phyloP scores from a whole-genome alignment of 306 rosid genomes.

The Canavalia ensiformis region DNA sequence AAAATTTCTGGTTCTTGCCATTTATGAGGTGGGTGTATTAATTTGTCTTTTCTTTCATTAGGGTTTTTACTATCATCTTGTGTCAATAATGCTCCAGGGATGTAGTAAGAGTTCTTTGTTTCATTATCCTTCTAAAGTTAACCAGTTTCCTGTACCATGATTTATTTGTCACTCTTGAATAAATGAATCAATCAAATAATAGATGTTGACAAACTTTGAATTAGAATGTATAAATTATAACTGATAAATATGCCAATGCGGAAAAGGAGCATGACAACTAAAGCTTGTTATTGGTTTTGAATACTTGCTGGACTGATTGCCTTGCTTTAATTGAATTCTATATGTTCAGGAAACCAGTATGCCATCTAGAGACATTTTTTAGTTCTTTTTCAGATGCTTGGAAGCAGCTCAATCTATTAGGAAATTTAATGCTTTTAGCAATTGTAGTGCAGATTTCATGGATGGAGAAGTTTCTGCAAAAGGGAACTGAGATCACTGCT shows the following conservation, averaged over 20 bases:
- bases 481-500: constrained; percentile 86
- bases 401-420: constrained; percentile 14
- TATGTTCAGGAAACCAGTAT: constrained; percentile 24
- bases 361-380: constrained; percentile 15
- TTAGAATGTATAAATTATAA: constrained; percentile 10
- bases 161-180: constrained; percentile 35
- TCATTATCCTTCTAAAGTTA: constrained; percentile 19
- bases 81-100: not conserved
- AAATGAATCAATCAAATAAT: constrained; percentile 19
- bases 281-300: constrained; percentile 14
- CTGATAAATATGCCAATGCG: constrained; percentile 27
- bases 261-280: constrained; percentile 20
- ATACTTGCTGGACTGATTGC: constrained; percentile 17
- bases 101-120: constrained; percentile 19
- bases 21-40: constrained; percentile 23
- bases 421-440: not conserved
- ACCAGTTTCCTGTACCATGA: constrained; percentile 5
- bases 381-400: not conserved
- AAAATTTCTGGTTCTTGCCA: constrained; percentile 1
- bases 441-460: constrained; percentile 77
- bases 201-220: constrained; percentile 6
- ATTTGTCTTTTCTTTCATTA: not conserved
- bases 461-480: constrained; percentile 90
- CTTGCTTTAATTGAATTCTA: constrained; percentile 9
- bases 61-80: not conserved